A percentile compares a stretch with the other conserved stretches of the same genome.
Conservation (phyloP, 1,284 basidiomycete genomes). For the Coniferiporia weirii region DNA sequence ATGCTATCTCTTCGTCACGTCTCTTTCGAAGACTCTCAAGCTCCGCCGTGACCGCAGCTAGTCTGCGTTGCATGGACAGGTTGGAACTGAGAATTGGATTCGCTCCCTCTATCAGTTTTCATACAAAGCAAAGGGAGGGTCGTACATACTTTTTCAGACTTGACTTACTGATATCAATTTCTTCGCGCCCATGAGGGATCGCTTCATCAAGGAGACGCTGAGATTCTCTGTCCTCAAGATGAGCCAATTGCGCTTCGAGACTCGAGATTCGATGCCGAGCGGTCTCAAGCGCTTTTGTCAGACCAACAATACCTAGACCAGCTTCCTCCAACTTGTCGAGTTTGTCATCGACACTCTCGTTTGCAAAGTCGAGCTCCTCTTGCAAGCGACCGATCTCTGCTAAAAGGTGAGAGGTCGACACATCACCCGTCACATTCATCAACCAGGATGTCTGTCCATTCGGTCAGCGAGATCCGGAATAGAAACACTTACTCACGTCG, state of each 20-base stretch:
- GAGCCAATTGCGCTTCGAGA: slow-evolving; percentile 64
- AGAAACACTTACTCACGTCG: slow-evolving; percentile 49
- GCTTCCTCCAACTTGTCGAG: slow-evolving; percentile 77
- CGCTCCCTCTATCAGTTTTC: no score
- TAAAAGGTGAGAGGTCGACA: slow-evolving; percentile 50
- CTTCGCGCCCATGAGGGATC: neutral
- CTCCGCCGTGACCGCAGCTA: slow-evolving; percentile 38
- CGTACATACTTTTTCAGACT: neutral
- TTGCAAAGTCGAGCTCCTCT: slow-evolving; percentile 66
- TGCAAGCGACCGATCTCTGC: slow-evolving; percentile 64
- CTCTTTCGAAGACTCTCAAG: slow-evolving; percentile 57
- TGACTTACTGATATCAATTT: neutral
- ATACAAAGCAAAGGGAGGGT: no score
- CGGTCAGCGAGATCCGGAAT: slow-evolving; percentile 2
- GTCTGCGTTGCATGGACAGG: slow-evolving; percentile 35
- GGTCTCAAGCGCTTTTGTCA: slow-evolving; percentile 67
- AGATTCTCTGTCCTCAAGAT: slow-evolving; percentile 58
- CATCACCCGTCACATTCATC: slow-evolving; percentile 49
- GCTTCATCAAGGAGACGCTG: neutral
- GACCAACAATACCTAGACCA: slow-evolving; percentile 61
- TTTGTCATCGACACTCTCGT: slow-evolving; percentile 80
- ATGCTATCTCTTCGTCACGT: slow-evolving; percentile 61
- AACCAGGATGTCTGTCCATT: slow-evolving; percentile 61
- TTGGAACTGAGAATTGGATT: no score
- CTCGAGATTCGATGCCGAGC: slow-evolving; percentile 49